Conservation (phyloP, 257 asterid genomes). For the Datura wrightii region DNA sequence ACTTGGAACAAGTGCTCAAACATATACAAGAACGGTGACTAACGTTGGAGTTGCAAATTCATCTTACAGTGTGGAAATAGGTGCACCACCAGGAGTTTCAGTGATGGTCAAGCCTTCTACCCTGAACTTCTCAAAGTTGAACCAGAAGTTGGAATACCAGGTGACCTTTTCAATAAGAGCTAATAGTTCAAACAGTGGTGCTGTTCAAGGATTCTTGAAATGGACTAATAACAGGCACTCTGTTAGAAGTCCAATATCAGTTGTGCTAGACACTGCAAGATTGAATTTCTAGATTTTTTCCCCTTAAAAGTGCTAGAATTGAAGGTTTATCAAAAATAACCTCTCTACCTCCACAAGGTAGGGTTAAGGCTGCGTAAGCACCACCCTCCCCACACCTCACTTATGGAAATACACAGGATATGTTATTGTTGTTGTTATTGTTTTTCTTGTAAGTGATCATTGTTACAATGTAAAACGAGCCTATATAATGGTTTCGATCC, state of each 20-base stretch:
- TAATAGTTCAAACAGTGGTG: not conserved
- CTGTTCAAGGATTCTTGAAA: conserved; percentile 49
- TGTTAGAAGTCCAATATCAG: conserved; percentile 48
- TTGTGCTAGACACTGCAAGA: not conserved
- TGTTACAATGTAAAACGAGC: not conserved
- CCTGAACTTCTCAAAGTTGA: conserved; percentile 37
- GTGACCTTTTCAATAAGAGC: conserved; percentile 39
- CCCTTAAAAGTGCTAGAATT: not conserved
- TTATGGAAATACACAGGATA: not conserved
- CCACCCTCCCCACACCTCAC: not conserved
- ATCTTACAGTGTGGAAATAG: conserved; percentile 39
- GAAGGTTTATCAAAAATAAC: not conserved
- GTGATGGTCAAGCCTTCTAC: conserved; percentile 44
- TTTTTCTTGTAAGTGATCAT: not conserved
- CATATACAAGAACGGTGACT: conserved; percentile 49
- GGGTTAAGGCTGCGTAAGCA: not conserved
- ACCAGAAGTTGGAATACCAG: conserved; percentile 42
- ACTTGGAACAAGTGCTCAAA: conserved; percentile 31
- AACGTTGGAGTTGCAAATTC: conserved; percentile 46
- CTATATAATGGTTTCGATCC: conserved; percentile 1
- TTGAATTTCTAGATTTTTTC: not conserved
- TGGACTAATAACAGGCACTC: conserved; percentile 44
- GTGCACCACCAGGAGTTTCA: conserved; percentile 35
- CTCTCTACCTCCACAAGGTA: not conserved
- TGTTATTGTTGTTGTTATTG: not conserved